phyloP scores from a whole-genome alignment of 2,329 filamentous ascomycete species.

The Apiospora rasikravindrae region DNA sequence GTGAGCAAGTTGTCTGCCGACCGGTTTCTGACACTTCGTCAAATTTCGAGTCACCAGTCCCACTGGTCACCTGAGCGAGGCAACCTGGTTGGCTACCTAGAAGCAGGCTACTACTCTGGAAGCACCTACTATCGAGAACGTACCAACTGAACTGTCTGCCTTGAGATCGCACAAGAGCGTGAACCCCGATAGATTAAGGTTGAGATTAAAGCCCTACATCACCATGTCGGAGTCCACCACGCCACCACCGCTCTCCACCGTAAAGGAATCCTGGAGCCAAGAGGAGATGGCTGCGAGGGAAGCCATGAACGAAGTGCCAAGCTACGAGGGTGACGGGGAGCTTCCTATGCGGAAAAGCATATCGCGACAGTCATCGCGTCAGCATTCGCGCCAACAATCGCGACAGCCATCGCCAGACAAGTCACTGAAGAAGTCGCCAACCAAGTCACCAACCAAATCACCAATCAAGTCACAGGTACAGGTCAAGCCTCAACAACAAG shows the following conservation, averaged over 20 bases:
- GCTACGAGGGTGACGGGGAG: slow-evolving; percentile 14
- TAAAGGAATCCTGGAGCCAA: slow-evolving; percentile 12
- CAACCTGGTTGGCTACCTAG: not conserved
- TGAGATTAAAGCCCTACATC: not conserved
- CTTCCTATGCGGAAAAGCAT: not conserved
- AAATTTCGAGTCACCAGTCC: not conserved
- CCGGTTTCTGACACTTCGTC: not conserved
- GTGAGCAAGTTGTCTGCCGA: not conserved
- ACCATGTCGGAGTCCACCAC: slow-evolving; percentile 13
- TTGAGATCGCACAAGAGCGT: not conserved
- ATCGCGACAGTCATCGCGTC: not conserved
- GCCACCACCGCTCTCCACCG: slow-evolving; percentile 13
- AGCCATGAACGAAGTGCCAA: slow-evolving; percentile 17
- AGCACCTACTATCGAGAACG: not conserved
- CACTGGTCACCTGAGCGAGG: not conserved
- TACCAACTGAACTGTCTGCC: not conserved
- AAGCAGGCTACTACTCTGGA: not conserved
- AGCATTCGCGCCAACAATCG: not conserved
- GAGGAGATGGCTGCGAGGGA: slow-evolving; percentile 19
- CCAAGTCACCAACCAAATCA: slow-evolving; percentile 12
- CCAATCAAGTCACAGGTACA: slow-evolving; percentile 6
- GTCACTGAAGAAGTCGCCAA: slow-evolving; percentile 12
- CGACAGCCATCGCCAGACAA: slow-evolving; percentile 7
- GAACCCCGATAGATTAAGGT: not conserved
- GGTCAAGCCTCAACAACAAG: slow-evolving; percentile 10